Percentiles rank a stretch among this genome's conserved stretches.
phyloP scores from a whole-genome alignment of 495 filamentous ascomycete genomes.

The Neurospora sp. region DNA sequence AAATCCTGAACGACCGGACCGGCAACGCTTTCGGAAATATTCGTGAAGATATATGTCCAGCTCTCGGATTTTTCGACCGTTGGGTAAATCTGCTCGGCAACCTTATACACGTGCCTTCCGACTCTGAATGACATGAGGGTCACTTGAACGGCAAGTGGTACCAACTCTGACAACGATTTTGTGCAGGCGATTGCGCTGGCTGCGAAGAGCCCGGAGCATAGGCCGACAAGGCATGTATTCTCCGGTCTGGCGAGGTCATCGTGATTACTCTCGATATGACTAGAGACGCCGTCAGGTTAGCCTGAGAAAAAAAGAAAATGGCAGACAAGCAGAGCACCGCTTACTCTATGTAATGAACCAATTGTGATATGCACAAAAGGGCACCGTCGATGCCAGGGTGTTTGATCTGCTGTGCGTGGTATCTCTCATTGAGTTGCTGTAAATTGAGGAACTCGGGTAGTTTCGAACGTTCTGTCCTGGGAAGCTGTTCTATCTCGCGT shows the following conservation, averaged over 20 bases:
- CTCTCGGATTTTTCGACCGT: constrained; percentile 37
- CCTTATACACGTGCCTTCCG: constrained; percentile 48
- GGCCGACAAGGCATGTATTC: constrained; percentile 45
- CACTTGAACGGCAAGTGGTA: constrained; percentile 57
- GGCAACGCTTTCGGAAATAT: constrained; percentile 33
- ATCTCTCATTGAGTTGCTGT: constrained; percentile 59
- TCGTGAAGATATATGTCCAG: constrained; percentile 48
- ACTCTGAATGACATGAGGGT: constrained; percentile 65
- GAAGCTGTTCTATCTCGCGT: constrained; percentile 51
- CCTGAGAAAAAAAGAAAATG: background rate
- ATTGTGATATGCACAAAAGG: constrained; percentile 58
- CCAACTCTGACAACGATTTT: constrained; percentile 54
- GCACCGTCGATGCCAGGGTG: constrained; percentile 56
- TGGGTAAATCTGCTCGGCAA: constrained; percentile 41
- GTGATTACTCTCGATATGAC: constrained; percentile 35
- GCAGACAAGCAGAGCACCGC: constrained; percentile 12
- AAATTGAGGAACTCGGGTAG: constrained; percentile 63
- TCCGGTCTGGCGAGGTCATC: constrained; percentile 32
- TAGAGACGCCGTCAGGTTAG: constrained; percentile 19
- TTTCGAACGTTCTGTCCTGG: constrained; percentile 45
- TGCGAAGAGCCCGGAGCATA: constrained; percentile 66
- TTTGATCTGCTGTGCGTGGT: constrained; percentile 46
- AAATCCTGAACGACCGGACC: constrained; percentile 39
- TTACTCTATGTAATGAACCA: constrained; percentile 71
- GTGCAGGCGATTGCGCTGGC: constrained; percentile 61